phyloP scores from a whole-genome alignment of 2,329 filamentous ascomycete genomes.

The Fonsecaea pugnacius region DNA sequence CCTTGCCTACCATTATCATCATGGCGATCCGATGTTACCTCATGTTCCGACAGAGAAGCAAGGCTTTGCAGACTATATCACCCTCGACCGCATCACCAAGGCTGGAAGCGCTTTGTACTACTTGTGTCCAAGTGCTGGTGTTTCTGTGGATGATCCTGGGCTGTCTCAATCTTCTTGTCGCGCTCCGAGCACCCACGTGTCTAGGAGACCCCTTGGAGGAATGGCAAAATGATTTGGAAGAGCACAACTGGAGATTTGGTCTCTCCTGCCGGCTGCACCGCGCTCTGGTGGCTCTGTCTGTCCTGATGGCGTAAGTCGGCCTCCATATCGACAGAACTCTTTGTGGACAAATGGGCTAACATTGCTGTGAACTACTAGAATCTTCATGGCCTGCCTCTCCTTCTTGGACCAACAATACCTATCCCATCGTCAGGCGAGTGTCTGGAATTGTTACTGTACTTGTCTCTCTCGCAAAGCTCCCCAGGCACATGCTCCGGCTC shows the following conservation, averaged over 20 bases:
- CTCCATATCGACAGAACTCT: not conserved
- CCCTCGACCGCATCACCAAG: slow-evolving; percentile 18
- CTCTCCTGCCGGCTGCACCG: slow-evolving; percentile 26
- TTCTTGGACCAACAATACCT: slow-evolving; percentile 20
- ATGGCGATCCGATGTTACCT: slow-evolving; percentile 22
- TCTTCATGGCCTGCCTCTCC: slow-evolving; percentile 19
- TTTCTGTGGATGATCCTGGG: slow-evolving; percentile 29
- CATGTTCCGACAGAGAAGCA: slow-evolving; percentile 19
- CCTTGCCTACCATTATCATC: slow-evolving; percentile 24
- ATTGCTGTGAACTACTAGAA: not conserved
- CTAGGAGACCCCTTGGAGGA: slow-evolving; percentile 14
- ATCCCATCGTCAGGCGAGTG: not conserved
- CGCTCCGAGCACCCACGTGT: slow-evolving; percentile 27
- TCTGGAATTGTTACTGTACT: slow-evolving; percentile 18
- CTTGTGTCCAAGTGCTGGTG: slow-evolving; percentile 22
- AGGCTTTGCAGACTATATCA: slow-evolving; percentile 20
- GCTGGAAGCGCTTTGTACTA: slow-evolving; percentile 19
- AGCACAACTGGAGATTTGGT: slow-evolving; percentile 30
- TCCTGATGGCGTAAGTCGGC: slow-evolving; percentile 27
- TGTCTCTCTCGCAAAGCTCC: slow-evolving; percentile 3
- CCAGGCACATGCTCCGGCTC: not conserved
- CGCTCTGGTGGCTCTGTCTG: slow-evolving; percentile 26
- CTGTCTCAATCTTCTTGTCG: slow-evolving; percentile 27
- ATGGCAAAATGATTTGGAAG: slow-evolving; percentile 16
- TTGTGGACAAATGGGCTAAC: not conserved